phyloP scores from a whole-genome alignment of 352 stramenopile species.

The Globisporangium splendens region DNA sequence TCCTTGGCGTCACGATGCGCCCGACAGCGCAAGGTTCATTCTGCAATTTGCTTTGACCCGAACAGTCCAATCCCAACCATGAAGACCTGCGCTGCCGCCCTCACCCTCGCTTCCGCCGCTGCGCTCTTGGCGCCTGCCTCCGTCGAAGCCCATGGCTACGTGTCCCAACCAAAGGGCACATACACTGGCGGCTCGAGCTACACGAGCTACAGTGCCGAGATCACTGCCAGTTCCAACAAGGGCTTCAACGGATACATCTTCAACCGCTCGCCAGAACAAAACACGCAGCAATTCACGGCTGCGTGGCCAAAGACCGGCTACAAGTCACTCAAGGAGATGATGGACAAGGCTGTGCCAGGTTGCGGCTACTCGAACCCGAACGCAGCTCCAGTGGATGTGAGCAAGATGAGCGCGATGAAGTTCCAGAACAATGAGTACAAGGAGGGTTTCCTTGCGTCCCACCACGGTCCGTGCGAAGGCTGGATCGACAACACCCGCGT shows the following conservation, averaged over 20 bases:
- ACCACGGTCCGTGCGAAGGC: constrained; percentile 16
- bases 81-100: constrained; percentile 4
- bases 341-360: constrained; percentile 23
- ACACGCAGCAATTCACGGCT: constrained; percentile 37
- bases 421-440: constrained; percentile 42
- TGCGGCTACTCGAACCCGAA: neutral
- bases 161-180: constrained; percentile 7
- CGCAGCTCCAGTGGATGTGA: no score
- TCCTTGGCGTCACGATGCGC: no score
- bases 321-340: constrained; percentile 30
- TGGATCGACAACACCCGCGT: no score
- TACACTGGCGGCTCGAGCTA: no score
- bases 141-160: constrained; percentile 3
- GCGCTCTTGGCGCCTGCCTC: no score
- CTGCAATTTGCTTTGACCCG: constrained; percentile 1
- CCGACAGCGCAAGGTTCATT: constrained; percentile 3
- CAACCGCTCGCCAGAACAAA: no score
- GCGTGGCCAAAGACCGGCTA: constrained; percentile 36
- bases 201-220: no score
- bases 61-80: neutral
- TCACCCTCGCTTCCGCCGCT: neutral
- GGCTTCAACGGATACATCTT: no score
- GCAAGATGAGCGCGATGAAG: constrained; percentile 22
- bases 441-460: constrained; percentile 31
- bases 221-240: no score